Base-by-base conservation (phyloP, 768 basidiomycete species). In the Agaricus blazei region DNA sequence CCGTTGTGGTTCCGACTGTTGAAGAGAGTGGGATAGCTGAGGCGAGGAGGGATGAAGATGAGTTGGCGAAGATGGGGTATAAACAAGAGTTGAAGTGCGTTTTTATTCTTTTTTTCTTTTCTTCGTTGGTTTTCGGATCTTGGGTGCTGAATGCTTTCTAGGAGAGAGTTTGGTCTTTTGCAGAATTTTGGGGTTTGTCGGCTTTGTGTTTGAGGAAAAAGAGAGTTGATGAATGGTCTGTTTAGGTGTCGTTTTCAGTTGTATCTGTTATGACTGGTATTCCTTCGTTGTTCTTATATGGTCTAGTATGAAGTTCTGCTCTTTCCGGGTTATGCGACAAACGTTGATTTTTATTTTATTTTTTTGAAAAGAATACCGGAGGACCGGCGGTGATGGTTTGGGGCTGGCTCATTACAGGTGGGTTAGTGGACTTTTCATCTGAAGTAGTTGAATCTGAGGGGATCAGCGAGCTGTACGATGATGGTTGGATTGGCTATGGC, bases 301-400 rank as follows among this genome's bases (percentile, higher is more conserved):
- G 87, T 15, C 60, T 88, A 66, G 85, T 87, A 61, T 57, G 82
- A 8, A 34, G 34, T 34, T 34, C 3, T 8, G 11, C 34, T 8
- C 34, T 6, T 34, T 70, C 24, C 44, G 11, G 27, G 48, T 6
- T 24, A 3, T 27, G 19, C 26, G 14, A 42, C 19, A 40, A n/a
- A 28, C 1, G 11, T 31, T 29, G n/a, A 31, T 1, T 24, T 19
- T 19, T 19, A 19, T 19, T 19, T 19, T 19, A 0, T 19, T 19
- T 19, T 15, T 7, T 31, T 29, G 34, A 19, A 14, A 26, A 88
- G 83, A 85, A 80, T 46, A 89, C 86, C 0, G 87, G 88, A 41
- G 88, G 88, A 7, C 86, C 87, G 0, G 87, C 75, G 0, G 85
- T 87, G 3, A 90, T 88, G 87, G 84, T 85, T 0, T 87, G 85